These are phyloP conservation scores for Ceratobasidium sp. DNA, from an alignment of 1,284 basidiomycete species.

Conservation along the genomic window DNA sequence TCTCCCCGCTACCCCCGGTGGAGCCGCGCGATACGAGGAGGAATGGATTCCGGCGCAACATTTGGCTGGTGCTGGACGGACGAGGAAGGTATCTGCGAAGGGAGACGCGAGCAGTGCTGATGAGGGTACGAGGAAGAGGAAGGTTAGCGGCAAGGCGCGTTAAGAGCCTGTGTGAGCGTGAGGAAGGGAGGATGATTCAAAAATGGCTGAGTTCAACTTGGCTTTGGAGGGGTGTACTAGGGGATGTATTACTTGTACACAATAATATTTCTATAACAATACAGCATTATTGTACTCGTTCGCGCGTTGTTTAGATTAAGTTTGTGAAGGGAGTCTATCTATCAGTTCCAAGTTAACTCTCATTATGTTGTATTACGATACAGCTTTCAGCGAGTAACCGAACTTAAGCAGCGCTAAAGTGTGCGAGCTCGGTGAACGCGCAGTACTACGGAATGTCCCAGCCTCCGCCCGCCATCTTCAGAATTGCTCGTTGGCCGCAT, in stretches of 20 bases:
- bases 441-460: too few species aligned
- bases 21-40: slow-evolving; percentile 83
- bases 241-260: slow-evolving; percentile 30
- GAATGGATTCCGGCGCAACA: slow-evolving; percentile 95
- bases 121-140: slow-evolving; percentile 58
- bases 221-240: slow-evolving; percentile 33
- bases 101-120: slow-evolving; percentile 70
- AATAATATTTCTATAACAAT: slow-evolving; percentile 13
- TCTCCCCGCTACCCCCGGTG: slow-evolving; percentile 57
- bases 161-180: neutral
- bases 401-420: too few species aligned
- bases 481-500: too few species aligned
- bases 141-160: slow-evolving; percentile 37
- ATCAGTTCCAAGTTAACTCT: too few species aligned
- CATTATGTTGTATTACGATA: too few species aligned
- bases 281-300: neutral
- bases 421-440: too few species aligned
- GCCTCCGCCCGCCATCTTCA: too few species aligned
- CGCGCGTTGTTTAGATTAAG: too few species aligned
- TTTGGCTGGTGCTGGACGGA: slow-evolving; percentile 73
- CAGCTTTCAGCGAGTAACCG: too few species aligned
- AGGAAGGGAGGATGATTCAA: neutral
- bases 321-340: too few species aligned
- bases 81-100: slow-evolving; percentile 62
- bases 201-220: slow-evolving; percentile 19